A percentile compares a stretch with the other conserved stretches of the same genome.
Conservation (phyloP, 306 rosid genomes). For the Rosa persica region DNA sequence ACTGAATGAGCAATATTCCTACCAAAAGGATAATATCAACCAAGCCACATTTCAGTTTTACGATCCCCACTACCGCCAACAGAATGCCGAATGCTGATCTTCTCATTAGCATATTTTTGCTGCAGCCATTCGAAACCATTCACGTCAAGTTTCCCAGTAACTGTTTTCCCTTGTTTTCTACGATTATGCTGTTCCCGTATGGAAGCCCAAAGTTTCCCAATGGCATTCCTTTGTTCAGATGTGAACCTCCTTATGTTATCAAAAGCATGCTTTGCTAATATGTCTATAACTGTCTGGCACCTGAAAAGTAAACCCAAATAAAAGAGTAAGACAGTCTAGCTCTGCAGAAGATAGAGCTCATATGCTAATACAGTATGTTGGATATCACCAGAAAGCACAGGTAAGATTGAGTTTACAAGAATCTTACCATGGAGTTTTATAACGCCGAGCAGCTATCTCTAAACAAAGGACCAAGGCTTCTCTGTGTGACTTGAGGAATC, state of each 20-base stretch:
- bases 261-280: slow-evolving; percentile 79
- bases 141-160: slow-evolving; percentile 85
- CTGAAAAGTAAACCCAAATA: slow-evolving; percentile 36
- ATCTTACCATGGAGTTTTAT: slow-evolving; percentile 75
- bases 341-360: background rate
- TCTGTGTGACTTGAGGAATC: slow-evolving; percentile 70
- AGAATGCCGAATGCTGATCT: slow-evolving; percentile 87
- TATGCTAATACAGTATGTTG: background rate
- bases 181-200: slow-evolving; percentile 73
- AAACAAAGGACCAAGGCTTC: slow-evolving; percentile 74
- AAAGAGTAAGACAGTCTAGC: background rate
- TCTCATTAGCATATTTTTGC: slow-evolving; percentile 75
- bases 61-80: slow-evolving; percentile 87
- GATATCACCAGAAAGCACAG: background rate
- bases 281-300: slow-evolving; percentile 97
- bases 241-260: slow-evolving; percentile 82
- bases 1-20: background rate
- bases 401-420: background rate
- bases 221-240: slow-evolving; percentile 70
- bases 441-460: slow-evolving; percentile 86
- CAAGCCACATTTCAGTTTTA: slow-evolving; percentile 91
- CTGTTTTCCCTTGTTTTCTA: slow-evolving; percentile 84
- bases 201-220: slow-evolving; percentile 82
- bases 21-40: slow-evolving; percentile 35
- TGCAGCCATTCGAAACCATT: slow-evolving; percentile 91